These are phyloP conservation scores for Cytospora piceae DNA, from an alignment of 2,329 filamentous ascomycete species.

Conservation along the genomic window DNA sequence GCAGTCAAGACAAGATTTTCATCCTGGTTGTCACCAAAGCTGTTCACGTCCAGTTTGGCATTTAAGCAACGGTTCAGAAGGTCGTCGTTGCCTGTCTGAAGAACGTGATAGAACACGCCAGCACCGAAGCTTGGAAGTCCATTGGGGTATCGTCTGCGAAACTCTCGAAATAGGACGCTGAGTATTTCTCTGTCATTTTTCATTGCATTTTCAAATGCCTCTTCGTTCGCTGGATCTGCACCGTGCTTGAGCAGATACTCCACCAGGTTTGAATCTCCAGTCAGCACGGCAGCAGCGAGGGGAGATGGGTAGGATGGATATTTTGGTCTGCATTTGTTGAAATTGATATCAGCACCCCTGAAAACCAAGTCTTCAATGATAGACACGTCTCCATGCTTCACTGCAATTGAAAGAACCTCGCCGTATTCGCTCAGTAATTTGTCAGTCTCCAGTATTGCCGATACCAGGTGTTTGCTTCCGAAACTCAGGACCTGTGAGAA, in stretches of 20 bases:
- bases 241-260: neutral
- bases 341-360: neutral
- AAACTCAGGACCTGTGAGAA: too few species aligned
- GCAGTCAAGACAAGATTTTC: too few species aligned
- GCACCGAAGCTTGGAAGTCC: constrained; percentile 1
- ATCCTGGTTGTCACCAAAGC: too few species aligned
- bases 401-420: neutral
- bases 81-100: neutral
- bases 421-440: too few species aligned
- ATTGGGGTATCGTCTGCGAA: neutral
- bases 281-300: constrained; percentile 3
- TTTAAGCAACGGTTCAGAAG: neutral
- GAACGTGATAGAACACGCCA: neutral
- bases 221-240: neutral
- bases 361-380: neutral
- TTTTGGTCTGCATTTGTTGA: too few species aligned
- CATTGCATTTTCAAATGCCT: neutral
- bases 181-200: neutral
- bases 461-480: too few species aligned
- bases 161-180: neutral
- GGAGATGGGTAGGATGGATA: neutral
- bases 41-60: neutral
- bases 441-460: too few species aligned
- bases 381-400: neutral
- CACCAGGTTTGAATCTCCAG: neutral